Conservation (phyloP, 108 stramenopile species). For the Asterionellopsis glacialis region DNA sequence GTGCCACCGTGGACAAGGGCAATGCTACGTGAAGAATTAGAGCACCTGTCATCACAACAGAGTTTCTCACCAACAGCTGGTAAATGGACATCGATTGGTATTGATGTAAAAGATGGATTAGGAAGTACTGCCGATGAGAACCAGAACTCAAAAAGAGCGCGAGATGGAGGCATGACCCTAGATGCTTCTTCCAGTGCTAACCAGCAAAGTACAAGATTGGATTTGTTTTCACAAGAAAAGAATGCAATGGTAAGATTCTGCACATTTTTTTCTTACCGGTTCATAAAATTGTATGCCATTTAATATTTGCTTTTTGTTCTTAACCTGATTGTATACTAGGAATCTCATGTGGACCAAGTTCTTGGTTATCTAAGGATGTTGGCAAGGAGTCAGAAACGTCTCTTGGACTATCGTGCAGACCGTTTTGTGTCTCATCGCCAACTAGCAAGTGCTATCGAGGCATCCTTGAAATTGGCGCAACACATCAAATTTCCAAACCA, state of each 20-base stretch:
- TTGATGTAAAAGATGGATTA: not conserved
- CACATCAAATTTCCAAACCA: slow-evolving; percentile 45
- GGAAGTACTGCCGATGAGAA: too few species aligned
- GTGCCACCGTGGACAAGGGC: slow-evolving; percentile 34
- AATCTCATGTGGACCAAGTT: not conserved
- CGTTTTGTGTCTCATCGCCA: slow-evolving; percentile 5
- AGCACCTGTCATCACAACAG: slow-evolving; percentile 6
- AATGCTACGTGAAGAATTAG: slow-evolving; percentile 19
- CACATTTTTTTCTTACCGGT: too few species aligned
- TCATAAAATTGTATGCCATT: too few species aligned
- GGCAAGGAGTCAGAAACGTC: slow-evolving; percentile 10
- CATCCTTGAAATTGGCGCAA: slow-evolving; percentile 46
- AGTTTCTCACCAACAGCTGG: slow-evolving; percentile 20
- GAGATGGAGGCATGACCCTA: not conserved
- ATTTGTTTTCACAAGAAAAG: not conserved
- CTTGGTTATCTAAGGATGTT: slow-evolving; percentile 27
- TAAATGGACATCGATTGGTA: slow-evolving; percentile 42
- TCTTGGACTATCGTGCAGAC: not conserved
- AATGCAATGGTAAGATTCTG: too few species aligned
- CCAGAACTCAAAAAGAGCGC: too few species aligned
- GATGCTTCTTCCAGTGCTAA: not conserved
- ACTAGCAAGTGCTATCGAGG: slow-evolving; percentile 29
- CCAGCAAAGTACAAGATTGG: slow-evolving; percentile 1
- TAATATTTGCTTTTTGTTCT: too few species aligned
- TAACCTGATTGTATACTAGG: not conserved